Conservation (phyloP, 805 yeast genomes). For the Ogataea methylovora region DNA sequence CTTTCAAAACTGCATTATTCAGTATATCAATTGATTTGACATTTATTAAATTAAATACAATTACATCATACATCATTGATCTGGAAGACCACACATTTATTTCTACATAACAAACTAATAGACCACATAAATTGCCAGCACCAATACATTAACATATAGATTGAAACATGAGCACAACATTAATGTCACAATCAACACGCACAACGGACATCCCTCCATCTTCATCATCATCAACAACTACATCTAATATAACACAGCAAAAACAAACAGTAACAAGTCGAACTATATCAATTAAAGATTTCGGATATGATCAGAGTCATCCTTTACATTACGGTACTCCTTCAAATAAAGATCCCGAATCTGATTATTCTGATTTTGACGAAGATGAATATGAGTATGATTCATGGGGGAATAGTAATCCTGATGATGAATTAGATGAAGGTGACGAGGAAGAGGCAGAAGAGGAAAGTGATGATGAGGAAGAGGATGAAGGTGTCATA, state of each 20-base stretch:
- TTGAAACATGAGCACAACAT: too few species aligned
- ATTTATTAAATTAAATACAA: too few species aligned
- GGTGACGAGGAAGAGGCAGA: slow-evolving; percentile 12
- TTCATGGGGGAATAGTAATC: not conserved
- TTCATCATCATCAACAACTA: not conserved
- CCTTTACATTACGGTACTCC: slow-evolving; percentile 64
- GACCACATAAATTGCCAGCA: too few species aligned
- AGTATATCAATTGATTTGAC: too few species aligned
- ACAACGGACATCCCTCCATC: too few species aligned
- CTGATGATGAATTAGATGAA: slow-evolving; percentile 2
- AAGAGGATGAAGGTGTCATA: slow-evolving; percentile 12
- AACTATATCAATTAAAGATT: slow-evolving; percentile 60
- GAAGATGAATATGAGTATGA: not conserved
- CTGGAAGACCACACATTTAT: too few species aligned
- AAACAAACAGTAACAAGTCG: slow-evolving; percentile 1
- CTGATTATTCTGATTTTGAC: not conserved
- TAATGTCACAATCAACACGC: too few species aligned
- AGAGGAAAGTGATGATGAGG: slow-evolving; percentile 8
- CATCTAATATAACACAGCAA: not conserved
- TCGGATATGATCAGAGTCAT: slow-evolving; percentile 64
- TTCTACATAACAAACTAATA: too few species aligned
- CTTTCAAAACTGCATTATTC: too few species aligned
- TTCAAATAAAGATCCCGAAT: slow-evolving; percentile 14
- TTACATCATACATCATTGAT: too few species aligned
- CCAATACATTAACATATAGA: too few species aligned